Evolutionary conservation across 2,329 filamentous ascomycete species (phyloP).

Genomic region (Colletotrichum musicola): DNA sequence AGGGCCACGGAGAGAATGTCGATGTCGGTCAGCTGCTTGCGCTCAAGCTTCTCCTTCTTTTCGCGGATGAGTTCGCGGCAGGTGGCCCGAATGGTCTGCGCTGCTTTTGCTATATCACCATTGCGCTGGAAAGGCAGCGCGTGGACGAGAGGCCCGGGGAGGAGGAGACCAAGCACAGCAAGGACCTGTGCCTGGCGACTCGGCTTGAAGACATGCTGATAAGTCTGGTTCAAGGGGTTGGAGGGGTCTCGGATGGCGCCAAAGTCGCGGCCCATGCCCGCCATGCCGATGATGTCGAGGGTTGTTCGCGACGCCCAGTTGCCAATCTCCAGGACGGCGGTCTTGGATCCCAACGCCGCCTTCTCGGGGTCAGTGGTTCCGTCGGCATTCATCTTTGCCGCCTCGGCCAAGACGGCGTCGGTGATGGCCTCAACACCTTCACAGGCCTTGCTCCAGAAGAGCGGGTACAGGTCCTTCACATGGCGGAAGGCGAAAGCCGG

Average conservation of each 20-base stretch:
- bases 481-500: conserved; percentile 90
- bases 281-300: conserved; percentile 80
- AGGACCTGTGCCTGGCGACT: conserved; percentile 66
- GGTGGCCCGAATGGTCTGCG: conserved; percentile 70
- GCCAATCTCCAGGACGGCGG: conserved; percentile 63
- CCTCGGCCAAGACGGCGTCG: conserved; percentile 46
- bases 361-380: conserved; percentile 43
- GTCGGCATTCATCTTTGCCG: conserved; percentile 49
- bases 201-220: conserved; percentile 67
- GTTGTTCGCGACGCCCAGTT: conserved; percentile 76
- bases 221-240: conserved; percentile 70
- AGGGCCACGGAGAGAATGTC: conserved; percentile 88
- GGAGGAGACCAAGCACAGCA: conserved; percentile 69
- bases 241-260: conserved; percentile 71
- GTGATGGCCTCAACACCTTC: conserved; percentile 76
- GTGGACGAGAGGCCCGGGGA: conserved; percentile 72
- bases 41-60: conserved; percentile 70
- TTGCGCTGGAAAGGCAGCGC: conserved; percentile 79
- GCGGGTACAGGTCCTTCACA: conserved; percentile 84
- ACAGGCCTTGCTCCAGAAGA: conserved; percentile 84
- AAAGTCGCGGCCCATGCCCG: conserved; percentile 80
- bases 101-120: conserved; percentile 69
- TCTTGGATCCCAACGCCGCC: conserved; percentile 42
- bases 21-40: conserved; percentile 64
- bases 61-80: conserved; percentile 77